Evolutionary conservation across 2,329 filamentous ascomycete genomes (phyloP).

Genomic region (Penicillium digitatum): DNA sequence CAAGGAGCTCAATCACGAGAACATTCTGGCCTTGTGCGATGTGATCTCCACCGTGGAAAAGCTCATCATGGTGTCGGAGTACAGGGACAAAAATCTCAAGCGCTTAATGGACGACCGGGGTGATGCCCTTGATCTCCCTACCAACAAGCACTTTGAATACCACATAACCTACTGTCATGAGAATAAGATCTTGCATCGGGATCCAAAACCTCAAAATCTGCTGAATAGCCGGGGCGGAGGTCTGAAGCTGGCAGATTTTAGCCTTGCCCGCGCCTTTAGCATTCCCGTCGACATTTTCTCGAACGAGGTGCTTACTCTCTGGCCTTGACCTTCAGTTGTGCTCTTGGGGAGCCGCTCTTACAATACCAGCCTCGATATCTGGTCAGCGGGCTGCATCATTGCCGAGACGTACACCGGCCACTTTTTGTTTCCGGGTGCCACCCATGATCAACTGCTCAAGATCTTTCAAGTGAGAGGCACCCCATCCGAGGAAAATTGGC

Average conservation of each 20-base stretch:
- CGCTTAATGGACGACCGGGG: conserved; percentile 96
- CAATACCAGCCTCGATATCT: conserved; percentile 98
- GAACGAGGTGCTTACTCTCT: conserved; percentile 96
- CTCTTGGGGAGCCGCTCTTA: conserved; percentile 93
- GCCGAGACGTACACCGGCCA: conserved; percentile 97
- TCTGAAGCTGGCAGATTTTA: conserved; percentile 91
- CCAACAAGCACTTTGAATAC: conserved; percentile 99
- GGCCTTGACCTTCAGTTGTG: conserved; percentile 96
- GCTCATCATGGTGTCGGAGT: conserved; percentile 98
- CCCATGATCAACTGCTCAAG: conserved; percentile 92
- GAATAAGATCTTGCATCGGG: conserved; percentile 90
- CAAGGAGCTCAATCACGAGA: conserved; percentile 99
- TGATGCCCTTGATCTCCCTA: conserved; percentile 78
- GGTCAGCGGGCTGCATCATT: conserved; percentile 99
- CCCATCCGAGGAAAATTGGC: conserved; percentile 91
- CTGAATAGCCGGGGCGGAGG: conserved; percentile 89
- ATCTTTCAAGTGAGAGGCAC: conserved; percentile 99
- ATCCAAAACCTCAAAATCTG: conserved; percentile 93
- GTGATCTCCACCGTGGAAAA: conserved; percentile 99
- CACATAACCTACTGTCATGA: conserved; percentile 98
- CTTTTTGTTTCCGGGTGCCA: conserved; percentile 94
- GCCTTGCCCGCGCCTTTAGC: conserved; percentile 86
- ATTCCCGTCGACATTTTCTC: conserved; percentile 98
- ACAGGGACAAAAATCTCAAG: conserved; percentile 97
- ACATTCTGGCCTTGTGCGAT: conserved; percentile 94